Evolutionary conservation across 192 early-diverging fungal genomes (phyloP), one percentile per base, ranked within the genome.

Genomic region (Entophlyctis luteolus): DNA sequence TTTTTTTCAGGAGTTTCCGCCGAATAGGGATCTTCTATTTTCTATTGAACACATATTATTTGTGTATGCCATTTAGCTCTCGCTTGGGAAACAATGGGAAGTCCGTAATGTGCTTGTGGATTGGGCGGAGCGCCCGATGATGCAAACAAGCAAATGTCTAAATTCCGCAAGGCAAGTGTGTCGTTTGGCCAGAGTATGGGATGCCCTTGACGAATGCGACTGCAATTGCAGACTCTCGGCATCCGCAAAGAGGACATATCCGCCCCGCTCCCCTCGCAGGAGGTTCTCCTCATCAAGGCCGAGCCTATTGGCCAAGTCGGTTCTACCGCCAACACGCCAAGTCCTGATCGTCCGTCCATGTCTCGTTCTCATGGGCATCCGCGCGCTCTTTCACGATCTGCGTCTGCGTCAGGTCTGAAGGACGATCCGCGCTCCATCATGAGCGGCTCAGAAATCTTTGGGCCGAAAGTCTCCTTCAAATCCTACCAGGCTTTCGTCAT

Each of bases 401-500:
- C 60, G 16, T 48, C 45, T 3, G 45, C 31, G 3, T 18, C 18
- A 20, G 60, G 45, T 4, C 42, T 14, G 12, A 10, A 45, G n/a
- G 14, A 22, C 25, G 50, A 14, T 8, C 50, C 14, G 14, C n/a
- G 50, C 14, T 52, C 50, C 14, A 14, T 52, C 25, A 27, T 28
- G 16, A 31, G 55, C 33, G 34, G 12, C 32, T 10, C 20, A 10
- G 14, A 4, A 10, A 6, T 32, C 55, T 14, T 16, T 22, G 22
- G 8, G 16, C 35, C 55, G 48, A 45, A 34, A 34, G 46, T 84
- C 53, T 49, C 76, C 14, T 53, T 80, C 46, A 70, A 72, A 48
- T 70, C 80, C 31, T 84, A 75, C 50, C 72, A 75, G 50, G 63
- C 47, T 27, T 84, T 79, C 72, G 76, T 75, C 37, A 72, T 75